A percentile compares a stretch with the other conserved stretches of the same genome.
Conservation (phyloP, 306 rosid species). For the Erythrophleum fordii region DNA sequence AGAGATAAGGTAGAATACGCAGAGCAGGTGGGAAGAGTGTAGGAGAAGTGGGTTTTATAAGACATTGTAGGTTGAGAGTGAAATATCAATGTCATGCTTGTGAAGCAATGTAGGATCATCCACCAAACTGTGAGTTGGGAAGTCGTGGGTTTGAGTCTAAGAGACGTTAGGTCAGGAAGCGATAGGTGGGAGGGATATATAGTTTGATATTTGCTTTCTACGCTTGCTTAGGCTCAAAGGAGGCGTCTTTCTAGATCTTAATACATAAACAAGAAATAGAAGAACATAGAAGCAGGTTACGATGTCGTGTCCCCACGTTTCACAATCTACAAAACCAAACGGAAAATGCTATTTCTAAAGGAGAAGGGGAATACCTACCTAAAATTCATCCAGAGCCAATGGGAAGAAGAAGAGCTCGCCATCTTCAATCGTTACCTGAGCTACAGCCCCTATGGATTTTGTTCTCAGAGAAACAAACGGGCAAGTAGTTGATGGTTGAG, state of each 20-base stretch:
- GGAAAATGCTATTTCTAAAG: conserved; percentile 20
- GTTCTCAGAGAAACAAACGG: neutral
- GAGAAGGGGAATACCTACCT: conserved; percentile 1
- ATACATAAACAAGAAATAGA: neutral
- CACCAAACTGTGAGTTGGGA: conserved; percentile 95
- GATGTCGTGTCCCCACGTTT: conserved; percentile 34
- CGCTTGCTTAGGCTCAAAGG: conserved; percentile 63
- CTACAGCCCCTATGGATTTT: neutral
- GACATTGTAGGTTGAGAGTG: conserved; percentile 48
- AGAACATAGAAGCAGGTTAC: conserved; percentile 20
- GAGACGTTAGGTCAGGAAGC: conserved; percentile 56
- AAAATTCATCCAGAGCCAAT: neutral
- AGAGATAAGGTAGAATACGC: conserved; percentile 5
- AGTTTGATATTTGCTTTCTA: conserved; percentile 41
- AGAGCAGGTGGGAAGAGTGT: conserved; percentile 33
- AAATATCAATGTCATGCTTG: conserved; percentile 40
- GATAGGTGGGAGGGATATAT: conserved; percentile 37
- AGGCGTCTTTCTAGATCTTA: conserved; percentile 31
- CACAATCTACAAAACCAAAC: conserved; percentile 15
- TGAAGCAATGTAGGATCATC: conserved; percentile 38
- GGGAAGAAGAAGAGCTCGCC: neutral
- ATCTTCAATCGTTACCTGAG: neutral
- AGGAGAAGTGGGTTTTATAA: conserved; percentile 53
- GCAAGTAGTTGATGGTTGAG: neutral
- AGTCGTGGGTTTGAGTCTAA: conserved; percentile 84